Conservation (phyloP, 352 stramenopile species). For the Phytophthora cryptogea region DNA sequence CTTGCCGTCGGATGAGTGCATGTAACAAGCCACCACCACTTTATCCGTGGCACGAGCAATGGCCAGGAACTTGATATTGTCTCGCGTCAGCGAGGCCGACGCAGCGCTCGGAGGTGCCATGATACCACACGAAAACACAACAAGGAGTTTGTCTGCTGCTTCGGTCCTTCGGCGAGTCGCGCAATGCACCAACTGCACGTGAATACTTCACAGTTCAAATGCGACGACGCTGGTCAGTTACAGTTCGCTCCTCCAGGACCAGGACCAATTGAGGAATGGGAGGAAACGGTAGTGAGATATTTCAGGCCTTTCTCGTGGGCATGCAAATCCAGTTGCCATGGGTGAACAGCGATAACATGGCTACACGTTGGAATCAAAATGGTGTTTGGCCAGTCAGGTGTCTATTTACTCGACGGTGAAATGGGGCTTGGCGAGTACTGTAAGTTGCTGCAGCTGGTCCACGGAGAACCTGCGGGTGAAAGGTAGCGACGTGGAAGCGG, state of each 20-base stretch:
- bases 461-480: slow-evolving; percentile 43
- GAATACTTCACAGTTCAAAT: not conserved
- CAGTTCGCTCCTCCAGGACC: slow-evolving; percentile 1
- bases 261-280: slow-evolving; percentile 20
- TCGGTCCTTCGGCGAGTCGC: slow-evolving; percentile 17
- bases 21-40: slow-evolving; percentile 76
- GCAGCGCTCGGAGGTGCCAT: slow-evolving; percentile 29
- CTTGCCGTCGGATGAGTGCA: slow-evolving; percentile 63
- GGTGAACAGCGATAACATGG: slow-evolving; percentile 3
- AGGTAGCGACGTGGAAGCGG: slow-evolving; percentile 35
- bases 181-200: slow-evolving; percentile 15
- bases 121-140: not conserved
- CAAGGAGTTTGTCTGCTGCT: slow-evolving; percentile 8
- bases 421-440: slow-evolving; percentile 33
- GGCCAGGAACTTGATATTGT: slow-evolving; percentile 87
- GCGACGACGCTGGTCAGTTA: slow-evolving; percentile 13
- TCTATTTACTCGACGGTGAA: slow-evolving; percentile 43
- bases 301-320: slow-evolving; percentile 30
- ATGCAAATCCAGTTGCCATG: slow-evolving; percentile 21
- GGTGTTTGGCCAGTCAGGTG: not conserved
- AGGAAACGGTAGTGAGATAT: slow-evolving; percentile 25
- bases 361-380: slow-evolving; percentile 15
- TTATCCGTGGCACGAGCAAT: slow-evolving; percentile 84
- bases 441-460: slow-evolving; percentile 47
- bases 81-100: slow-evolving; percentile 55